Base-by-base conservation (phyloP, 139 green algal species). In the Chlamydomonas incerta region DNA sequence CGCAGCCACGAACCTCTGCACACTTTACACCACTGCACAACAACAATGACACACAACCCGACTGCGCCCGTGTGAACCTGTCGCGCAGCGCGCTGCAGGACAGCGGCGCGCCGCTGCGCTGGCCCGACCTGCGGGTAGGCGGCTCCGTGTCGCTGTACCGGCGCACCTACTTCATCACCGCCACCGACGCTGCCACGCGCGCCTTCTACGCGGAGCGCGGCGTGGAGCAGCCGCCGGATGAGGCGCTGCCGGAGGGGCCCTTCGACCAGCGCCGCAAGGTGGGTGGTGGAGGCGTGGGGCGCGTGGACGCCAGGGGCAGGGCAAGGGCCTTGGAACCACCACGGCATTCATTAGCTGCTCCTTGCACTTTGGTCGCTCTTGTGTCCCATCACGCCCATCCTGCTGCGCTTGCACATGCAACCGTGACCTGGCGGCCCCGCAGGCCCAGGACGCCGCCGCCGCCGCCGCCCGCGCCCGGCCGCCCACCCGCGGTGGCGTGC, bases 191-290 rank as follows among this genome's bases (percentile, higher is more conserved):
- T 3, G 18, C 34, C 34, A 88, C 87, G 5, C 82, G 87, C 31
- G 35, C 31, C 55, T 88, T 83, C 55, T 87, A 81, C n/a, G 18
- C 35, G 8, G 71, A 81, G 46, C 68, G 72, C 28, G 63, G 67
- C 14, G 52, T 74, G 65, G 57, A 65, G 63, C 80, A 89, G 70
- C 34, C 82, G 15, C 52, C 69, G 1, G 71, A 91, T 31, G 35
- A 65, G 74, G 23, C 87, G 4, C 47, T 67, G 58, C 87, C 87
- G 58, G 68, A 82, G 68, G 87, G 81, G 41, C 68, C 55, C 14
- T 90, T 75, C 57, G 81, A 89, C 31, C 55, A 87, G 29, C 88
- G 92, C 75, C 31, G 87, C 55, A 93, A 96, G 88, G 94, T 98
- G 70, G 10, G 69, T 2, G 26, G 26, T 68, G 28, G 62, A 14